Conservation (phyloP, 805 yeast genomes). For the Starmerella ratchasimensis region DNA sequence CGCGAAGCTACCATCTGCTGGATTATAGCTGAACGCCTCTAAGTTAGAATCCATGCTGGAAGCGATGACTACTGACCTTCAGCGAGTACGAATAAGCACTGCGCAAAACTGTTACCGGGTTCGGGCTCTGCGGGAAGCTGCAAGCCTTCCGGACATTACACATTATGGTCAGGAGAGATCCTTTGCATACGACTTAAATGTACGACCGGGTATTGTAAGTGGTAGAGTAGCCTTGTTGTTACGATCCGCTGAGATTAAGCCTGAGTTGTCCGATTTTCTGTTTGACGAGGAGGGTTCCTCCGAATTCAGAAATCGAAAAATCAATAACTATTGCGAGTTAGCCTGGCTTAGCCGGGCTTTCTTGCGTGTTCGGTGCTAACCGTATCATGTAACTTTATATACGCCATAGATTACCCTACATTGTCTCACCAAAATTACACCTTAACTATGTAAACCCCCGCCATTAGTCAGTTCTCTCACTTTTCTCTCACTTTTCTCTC, state of each 20-base stretch:
- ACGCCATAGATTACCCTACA: no score
- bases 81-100: slow-evolving; percentile 32
- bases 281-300: slow-evolving; percentile 3
- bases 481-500: no score
- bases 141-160: slow-evolving; percentile 10
- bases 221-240: slow-evolving; percentile 43
- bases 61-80: slow-evolving; percentile 34
- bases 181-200: slow-evolving; percentile 36
- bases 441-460: no score
- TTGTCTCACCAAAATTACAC: no score
- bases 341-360: neutral
- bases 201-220: slow-evolving; percentile 37
- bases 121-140: slow-evolving; percentile 10
- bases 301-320: slow-evolving; percentile 1
- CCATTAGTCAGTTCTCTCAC: no score
- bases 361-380: slow-evolving; percentile 1
- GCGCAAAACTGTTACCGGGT: slow-evolving; percentile 10
- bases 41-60: slow-evolving; percentile 43
- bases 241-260: slow-evolving; percentile 41
- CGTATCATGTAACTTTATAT: slow-evolving; percentile 4
- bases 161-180: slow-evolving; percentile 30
- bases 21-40: slow-evolving; percentile 39
- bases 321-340: neutral
- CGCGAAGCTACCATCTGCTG: slow-evolving; percentile 36
- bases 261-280: slow-evolving; percentile 30